Conservation (phyloP, 2,329 filamentous ascomycete species). For the Emergomyces orientalis region DNA sequence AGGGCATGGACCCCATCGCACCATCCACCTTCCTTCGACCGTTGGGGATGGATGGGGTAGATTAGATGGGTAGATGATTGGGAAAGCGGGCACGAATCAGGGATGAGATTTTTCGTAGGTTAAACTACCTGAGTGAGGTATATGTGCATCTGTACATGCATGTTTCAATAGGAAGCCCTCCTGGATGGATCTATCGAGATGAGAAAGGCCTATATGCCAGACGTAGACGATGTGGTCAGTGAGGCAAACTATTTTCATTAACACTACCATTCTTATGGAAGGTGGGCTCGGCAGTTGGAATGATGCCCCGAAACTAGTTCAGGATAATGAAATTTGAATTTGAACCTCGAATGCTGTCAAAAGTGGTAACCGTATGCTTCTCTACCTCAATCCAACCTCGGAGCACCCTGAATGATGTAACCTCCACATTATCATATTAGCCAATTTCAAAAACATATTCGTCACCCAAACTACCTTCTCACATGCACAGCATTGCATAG, state of each 20-base stretch:
- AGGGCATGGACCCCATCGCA: neutral
- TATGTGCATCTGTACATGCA: neutral
- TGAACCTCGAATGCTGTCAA: neutral
- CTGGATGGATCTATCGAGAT: neutral
- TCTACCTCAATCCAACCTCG: neutral
- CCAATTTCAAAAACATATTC: neutral
- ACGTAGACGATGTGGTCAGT: neutral
- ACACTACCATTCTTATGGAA: neutral
- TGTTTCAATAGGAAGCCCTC: neutral
- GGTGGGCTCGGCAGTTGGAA: neutral
- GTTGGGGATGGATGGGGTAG: neutral
- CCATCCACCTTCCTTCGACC: neutral
- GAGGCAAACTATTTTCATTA: neutral
- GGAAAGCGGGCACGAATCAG: conserved; percentile 2
- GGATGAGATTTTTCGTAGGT: neutral
- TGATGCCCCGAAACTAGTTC: neutral
- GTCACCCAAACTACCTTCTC: neutral
- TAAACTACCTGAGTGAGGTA: neutral
- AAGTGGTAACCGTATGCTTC: neutral
- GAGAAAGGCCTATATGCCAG: neutral
- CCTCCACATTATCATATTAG: neutral
- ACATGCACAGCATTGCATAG: neutral
- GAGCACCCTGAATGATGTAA: neutral
- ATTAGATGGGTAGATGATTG: neutral
- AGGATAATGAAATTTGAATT: neutral